Evolutionary conservation across 1,284 basidiomycete species (phyloP).

Genomic region (Takashimella koratensis): DNA sequence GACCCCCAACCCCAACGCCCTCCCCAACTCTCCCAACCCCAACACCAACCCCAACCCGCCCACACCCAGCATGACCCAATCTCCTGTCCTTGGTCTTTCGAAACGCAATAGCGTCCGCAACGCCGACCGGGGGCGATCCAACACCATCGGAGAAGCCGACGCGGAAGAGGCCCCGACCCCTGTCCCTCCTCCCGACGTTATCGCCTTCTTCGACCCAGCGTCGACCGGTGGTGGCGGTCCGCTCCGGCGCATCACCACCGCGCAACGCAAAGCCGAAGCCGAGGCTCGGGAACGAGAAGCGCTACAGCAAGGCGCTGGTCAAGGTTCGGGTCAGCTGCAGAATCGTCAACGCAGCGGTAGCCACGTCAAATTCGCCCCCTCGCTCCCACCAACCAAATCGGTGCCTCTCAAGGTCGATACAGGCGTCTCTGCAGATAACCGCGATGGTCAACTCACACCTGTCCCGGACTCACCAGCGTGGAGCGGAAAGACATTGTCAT

Average conservation of each 20-base stretch:
- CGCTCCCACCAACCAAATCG: neutral
- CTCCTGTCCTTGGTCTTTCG: neutral
- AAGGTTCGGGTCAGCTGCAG: neutral
- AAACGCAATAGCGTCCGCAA: neutral
- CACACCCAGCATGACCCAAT: neutral
- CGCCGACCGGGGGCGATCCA: neutral
- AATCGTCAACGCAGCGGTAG: neutral
- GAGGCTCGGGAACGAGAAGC: conserved; percentile 17
- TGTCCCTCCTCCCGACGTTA: conserved; percentile 23
- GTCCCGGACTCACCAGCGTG: neutral
- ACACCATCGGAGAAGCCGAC: neutral
- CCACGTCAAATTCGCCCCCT: neutral
- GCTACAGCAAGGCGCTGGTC: neutral
- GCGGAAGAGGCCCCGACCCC: conserved; percentile 1
- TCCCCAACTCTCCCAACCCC: neutral
- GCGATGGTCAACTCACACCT: neutral
- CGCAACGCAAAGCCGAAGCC: conserved; percentile 16
- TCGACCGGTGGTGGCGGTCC: conserved; percentile 37
- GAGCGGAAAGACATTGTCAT: neutral
- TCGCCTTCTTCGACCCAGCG: conserved; percentile 36
- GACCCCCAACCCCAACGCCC: neutral
- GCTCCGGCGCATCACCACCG: conserved; percentile 31
- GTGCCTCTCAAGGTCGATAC: neutral
- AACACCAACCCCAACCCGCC: neutral
- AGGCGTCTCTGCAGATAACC: neutral